phyloP scores from a whole-genome alignment of 257 asterid species.

The Mentha longifolia region DNA sequence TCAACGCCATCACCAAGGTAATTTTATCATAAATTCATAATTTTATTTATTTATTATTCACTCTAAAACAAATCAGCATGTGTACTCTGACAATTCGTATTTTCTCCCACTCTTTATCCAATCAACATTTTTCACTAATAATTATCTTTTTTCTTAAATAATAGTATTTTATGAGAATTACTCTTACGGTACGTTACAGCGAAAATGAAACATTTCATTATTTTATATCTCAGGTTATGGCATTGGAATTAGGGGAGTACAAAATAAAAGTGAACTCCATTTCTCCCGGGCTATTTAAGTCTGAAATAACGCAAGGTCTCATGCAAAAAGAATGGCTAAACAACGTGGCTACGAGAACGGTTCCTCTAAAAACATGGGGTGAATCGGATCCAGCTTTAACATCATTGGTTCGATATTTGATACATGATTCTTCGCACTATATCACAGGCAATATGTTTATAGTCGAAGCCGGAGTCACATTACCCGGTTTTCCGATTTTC shows the following conservation, averaged over 20 bases:
- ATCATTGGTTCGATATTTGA: conserved; percentile 60
- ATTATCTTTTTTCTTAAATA: too few species aligned
- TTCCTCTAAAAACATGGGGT: conserved; percentile 62
- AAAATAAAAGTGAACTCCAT: conserved; percentile 76
- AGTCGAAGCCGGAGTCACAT: conserved; percentile 65
- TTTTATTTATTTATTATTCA: too few species aligned
- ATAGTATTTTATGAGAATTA: too few species aligned
- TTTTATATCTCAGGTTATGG: too few species aligned
- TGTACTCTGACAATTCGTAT: too few species aligned
- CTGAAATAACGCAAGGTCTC: conserved; percentile 72
- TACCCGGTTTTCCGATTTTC: conserved; percentile 66
- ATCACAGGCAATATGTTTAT: conserved; percentile 63
- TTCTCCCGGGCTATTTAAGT: conserved; percentile 69
- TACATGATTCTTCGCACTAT: conserved; percentile 65
- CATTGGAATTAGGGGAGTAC: conserved; percentile 62
- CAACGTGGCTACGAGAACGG: conserved; percentile 45
- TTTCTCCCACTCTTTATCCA: too few species aligned
- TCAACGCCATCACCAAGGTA: conserved; percentile 60
- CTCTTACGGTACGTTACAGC: too few species aligned
- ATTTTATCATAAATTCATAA: too few species aligned
- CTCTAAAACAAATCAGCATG: too few species aligned
- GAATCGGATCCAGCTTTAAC: conserved; percentile 70
- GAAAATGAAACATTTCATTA: too few species aligned
- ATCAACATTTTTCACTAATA: too few species aligned
- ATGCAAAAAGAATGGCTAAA: conserved; percentile 63